A percentile compares a stretch with the other conserved stretches of the same genome.
Evolutionary conservation across 768 basidiomycete species (phyloP).

Genomic region (Termitomyces sp.): DNA sequence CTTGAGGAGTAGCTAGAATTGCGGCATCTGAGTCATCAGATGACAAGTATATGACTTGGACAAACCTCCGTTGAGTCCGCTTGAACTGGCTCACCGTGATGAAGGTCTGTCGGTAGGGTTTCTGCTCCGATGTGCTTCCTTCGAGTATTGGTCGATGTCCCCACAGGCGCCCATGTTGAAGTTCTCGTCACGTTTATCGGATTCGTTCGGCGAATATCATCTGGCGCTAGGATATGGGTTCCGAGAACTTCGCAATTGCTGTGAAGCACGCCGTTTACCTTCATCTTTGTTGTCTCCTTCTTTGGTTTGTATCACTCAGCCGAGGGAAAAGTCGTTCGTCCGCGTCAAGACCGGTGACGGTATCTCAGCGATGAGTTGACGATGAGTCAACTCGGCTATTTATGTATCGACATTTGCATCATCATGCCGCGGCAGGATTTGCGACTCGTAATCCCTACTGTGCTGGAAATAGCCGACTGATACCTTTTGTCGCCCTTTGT

Average conservation of each 20-base stretch:
- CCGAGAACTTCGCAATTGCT: slow-evolving; percentile 8
- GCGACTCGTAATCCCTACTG: not conserved
- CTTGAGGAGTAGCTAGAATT: not conserved
- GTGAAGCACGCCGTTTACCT: not conserved
- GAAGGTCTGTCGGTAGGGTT: not conserved
- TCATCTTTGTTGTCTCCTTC: not conserved
- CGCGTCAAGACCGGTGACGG: not conserved
- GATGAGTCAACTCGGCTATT: not conserved
- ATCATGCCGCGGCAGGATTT: not conserved
- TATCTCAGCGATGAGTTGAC: not conserved
- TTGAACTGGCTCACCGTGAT: slow-evolving; percentile 4
- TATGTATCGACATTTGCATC: not conserved
- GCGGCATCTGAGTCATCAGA: not conserved
- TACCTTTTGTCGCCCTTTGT: not conserved
- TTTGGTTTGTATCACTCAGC: not conserved
- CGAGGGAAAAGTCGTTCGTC: not conserved
- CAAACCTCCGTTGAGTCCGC: slow-evolving; percentile 6
- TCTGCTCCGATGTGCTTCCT: slow-evolving; percentile 3
- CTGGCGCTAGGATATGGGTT: not conserved
- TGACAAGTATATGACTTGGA: not conserved
- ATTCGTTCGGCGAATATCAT: not conserved
- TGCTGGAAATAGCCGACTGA: not conserved
- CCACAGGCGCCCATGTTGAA: not conserved
- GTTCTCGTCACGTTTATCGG: not conserved
- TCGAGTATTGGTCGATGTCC: not conserved